These are phyloP conservation scores for Phytophthora tubulina DNA, from an alignment of 352 stramenopile species.

Conservation along the genomic window DNA sequence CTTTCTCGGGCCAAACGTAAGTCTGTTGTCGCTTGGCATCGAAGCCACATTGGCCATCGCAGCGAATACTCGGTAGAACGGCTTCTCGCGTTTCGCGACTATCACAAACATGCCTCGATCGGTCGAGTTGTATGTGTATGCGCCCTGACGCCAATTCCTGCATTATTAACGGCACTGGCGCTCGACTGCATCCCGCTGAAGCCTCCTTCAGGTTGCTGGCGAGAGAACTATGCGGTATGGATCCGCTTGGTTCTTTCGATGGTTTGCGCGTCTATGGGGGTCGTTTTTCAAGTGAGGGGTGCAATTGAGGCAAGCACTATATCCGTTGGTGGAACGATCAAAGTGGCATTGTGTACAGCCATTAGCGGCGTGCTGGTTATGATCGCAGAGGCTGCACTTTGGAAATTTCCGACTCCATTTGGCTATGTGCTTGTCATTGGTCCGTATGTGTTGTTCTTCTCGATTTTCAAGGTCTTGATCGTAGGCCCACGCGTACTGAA, in stretches of 20 bases:
- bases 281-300: conserved; percentile 1
- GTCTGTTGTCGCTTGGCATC: neutral
- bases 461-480: conserved; percentile 1
- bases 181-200: conserved; percentile 16
- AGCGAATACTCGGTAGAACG: conserved; percentile 21
- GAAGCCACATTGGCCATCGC: conserved; percentile 13
- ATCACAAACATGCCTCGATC: conserved; percentile 1
- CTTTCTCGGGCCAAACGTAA: neutral
- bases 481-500: conserved; percentile 4
- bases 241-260: conserved; percentile 21
- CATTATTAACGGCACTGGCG: conserved; percentile 8
- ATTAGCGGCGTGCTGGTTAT: neutral
- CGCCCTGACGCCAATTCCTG: conserved; percentile 18
- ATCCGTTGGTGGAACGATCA: conserved; percentile 2
- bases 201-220: conserved; percentile 18
- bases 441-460: conserved; percentile 7
- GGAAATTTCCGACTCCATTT: conserved; percentile 38
- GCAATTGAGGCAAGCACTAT: conserved; percentile 17
- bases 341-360: conserved; percentile 10
- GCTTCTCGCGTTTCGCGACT: conserved; percentile 19
- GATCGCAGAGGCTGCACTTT: conserved; percentile 8
- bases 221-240: conserved; percentile 18
- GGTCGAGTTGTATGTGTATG: conserved; percentile 3
- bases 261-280: conserved; percentile 5
- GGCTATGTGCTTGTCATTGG: conserved; percentile 11